Evolutionary conservation across 371 early-diverging fungal species (phyloP).

Genomic region (Lichtheimia hyalospora): DNA sequence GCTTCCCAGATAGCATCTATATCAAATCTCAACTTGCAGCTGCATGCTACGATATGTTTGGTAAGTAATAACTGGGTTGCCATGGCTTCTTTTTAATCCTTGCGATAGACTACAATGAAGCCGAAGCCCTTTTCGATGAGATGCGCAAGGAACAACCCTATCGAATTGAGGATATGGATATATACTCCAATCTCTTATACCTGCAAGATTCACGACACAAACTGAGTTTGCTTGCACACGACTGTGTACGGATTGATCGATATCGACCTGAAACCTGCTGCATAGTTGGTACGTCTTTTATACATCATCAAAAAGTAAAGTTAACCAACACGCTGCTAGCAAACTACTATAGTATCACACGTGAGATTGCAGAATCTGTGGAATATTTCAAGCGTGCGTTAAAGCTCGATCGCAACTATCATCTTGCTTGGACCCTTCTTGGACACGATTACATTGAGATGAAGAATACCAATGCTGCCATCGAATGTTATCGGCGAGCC

Average conservation of each 20-base stretch:
- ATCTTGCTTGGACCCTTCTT: constrained; percentile 89
- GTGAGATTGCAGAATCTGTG: constrained; percentile 84
- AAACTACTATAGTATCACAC: constrained; percentile 86
- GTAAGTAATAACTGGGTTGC: constrained; percentile 10
- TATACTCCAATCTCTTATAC: constrained; percentile 90
- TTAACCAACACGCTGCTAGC: constrained; percentile 35
- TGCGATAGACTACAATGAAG: constrained; percentile 66
- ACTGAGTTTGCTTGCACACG: constrained; percentile 81
- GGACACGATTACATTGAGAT: constrained; percentile 96
- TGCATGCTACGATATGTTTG: constrained; percentile 38
- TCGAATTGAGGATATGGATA: constrained; percentile 84
- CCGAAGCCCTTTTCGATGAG: constrained; percentile 69
- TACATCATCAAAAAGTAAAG: background rate
- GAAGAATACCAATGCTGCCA: constrained; percentile 85
- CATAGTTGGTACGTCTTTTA: constrained; percentile 60
- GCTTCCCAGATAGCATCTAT: constrained; percentile 60
- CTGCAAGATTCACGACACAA: constrained; percentile 69
- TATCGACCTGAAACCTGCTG: constrained; percentile 89
- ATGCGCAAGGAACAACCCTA: constrained; percentile 68
- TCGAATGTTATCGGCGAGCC: constrained; percentile 88
- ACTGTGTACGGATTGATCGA: constrained; percentile 72
- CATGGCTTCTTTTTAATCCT: background rate
- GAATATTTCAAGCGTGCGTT: constrained; percentile 85
- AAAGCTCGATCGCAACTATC: constrained; percentile 74
- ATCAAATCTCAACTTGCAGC: constrained; percentile 63